Conservation (phyloP, 345 rosid species). For the Pistacia atlantica region DNA sequence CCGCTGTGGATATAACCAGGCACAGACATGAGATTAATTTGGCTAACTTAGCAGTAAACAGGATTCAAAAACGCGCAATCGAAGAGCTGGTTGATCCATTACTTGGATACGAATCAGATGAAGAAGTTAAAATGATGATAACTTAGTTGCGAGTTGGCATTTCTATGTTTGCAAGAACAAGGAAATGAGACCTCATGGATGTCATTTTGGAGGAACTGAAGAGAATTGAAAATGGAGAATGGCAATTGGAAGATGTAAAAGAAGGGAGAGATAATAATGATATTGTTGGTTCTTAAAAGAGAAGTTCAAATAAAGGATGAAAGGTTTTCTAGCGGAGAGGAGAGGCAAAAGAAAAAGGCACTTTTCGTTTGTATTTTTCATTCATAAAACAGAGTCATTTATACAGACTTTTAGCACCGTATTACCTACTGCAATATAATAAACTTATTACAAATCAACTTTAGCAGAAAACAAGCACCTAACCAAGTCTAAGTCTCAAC, state of each 20-base stretch:
- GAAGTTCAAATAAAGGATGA: no score
- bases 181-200: constrained; percentile 61
- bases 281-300: no score
- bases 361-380: no score
- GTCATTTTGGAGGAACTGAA: constrained; percentile 46
- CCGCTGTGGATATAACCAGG: constrained; percentile 64
- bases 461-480: no score
- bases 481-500: no score
- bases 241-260: constrained; percentile 13
- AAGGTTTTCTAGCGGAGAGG: no score
- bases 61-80: constrained; percentile 42
- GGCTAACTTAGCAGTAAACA: constrained; percentile 58
- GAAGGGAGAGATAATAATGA: constrained; percentile 7
- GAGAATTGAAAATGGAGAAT: constrained; percentile 35
- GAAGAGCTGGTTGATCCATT: constrained; percentile 55
- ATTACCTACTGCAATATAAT: no score
- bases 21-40: constrained; percentile 56
- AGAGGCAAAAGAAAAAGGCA: no score
- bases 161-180: constrained; percentile 59
- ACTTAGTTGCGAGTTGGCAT: constrained; percentile 63
- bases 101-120: constrained; percentile 47
- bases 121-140: constrained; percentile 41
- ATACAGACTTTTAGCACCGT: no score
- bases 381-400: no score
- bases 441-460: no score